A percentile compares a stretch with the other conserved stretches of the same genome.
phyloP scores from a whole-genome alignment of 2,329 filamentous ascomycete genomes.

The Dothiorella sarmentorum region DNA sequence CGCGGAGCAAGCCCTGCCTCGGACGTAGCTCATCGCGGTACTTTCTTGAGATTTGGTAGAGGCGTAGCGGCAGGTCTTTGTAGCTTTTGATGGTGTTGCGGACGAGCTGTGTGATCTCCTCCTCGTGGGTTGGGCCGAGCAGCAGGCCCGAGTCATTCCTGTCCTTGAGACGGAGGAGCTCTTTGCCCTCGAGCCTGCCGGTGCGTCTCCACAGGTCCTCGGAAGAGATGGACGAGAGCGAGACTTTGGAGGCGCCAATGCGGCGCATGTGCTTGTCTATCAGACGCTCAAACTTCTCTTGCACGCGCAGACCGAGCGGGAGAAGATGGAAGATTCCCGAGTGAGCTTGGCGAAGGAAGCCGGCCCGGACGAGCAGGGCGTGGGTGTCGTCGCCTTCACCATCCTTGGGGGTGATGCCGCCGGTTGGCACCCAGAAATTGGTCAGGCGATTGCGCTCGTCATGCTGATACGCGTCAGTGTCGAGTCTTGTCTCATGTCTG shows the following conservation, averaged over 20 bases:
- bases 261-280: slow-evolving; percentile 86
- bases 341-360: slow-evolving; percentile 61
- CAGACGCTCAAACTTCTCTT: slow-evolving; percentile 79
- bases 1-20: slow-evolving; percentile 79
- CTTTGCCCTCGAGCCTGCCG: slow-evolving; percentile 77
- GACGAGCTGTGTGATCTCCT: slow-evolving; percentile 87
- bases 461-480: background rate
- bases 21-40: slow-evolving; percentile 91
- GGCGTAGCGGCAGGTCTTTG: slow-evolving; percentile 75
- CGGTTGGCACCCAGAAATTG: slow-evolving; percentile 74
- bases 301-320: slow-evolving; percentile 79
- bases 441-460: slow-evolving; percentile 63
- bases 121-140: slow-evolving; percentile 90
- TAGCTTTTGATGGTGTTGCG: slow-evolving; percentile 72
- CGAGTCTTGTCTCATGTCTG: too few species aligned
- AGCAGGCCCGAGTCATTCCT: slow-evolving; percentile 72
- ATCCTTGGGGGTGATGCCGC: slow-evolving; percentile 58
- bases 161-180: slow-evolving; percentile 79
- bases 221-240: slow-evolving; percentile 80
- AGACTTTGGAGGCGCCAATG: slow-evolving; percentile 72
- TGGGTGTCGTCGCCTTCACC: slow-evolving; percentile 47
- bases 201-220: slow-evolving; percentile 80
- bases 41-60: slow-evolving; percentile 93
- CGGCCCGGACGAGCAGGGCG: slow-evolving; percentile 43
- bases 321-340: slow-evolving; percentile 90